Evolutionary conservation across 1,284 basidiomycete genomes (phyloP).

Genomic region (Fomitopsis palustris): DNA sequence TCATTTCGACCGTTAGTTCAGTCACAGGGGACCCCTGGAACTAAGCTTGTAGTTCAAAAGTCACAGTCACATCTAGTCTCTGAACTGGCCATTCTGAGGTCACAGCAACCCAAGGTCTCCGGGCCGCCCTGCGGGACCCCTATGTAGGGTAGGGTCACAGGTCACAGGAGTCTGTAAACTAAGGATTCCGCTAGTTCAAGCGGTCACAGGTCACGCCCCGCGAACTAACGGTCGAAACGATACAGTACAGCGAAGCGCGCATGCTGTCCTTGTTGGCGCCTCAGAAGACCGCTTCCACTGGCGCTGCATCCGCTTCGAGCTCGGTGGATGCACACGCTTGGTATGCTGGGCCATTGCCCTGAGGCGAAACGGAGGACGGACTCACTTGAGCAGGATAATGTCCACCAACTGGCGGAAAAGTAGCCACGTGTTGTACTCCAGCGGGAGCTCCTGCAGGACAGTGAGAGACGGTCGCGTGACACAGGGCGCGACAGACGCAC

Average conservation of each 20-base stretch:
- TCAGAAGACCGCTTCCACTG: background rate
- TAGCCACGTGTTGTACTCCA: conserved; percentile 92
- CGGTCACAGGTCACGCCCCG: too few relatives aligned
- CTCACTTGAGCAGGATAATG: conserved; percentile 91
- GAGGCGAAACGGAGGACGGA: conserved; percentile 14
- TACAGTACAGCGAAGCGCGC: too few relatives aligned
- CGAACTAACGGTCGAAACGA: too few relatives aligned
- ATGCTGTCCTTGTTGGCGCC: background rate
- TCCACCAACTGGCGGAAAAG: conserved; percentile 91
- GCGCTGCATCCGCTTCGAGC: background rate
- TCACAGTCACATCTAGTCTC: too few relatives aligned
- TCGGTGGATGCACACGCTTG: background rate
- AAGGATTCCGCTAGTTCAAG: background rate
- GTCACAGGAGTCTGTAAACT: background rate
- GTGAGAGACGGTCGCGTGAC: conserved; percentile 15
- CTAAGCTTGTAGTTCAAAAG: too few relatives aligned
- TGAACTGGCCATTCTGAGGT: too few relatives aligned
- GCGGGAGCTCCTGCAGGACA: conserved; percentile 57
- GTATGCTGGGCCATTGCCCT: background rate
- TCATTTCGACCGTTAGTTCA: too few relatives aligned
- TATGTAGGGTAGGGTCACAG: too few relatives aligned
- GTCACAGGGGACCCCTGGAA: too few relatives aligned
- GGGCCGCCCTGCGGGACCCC: too few relatives aligned
- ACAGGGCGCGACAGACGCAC: conserved; percentile 39
- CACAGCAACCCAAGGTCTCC: too few relatives aligned